phyloP scores from a whole-genome alignment of 306 rosid genomes.

The Parietaria judaica region DNA sequence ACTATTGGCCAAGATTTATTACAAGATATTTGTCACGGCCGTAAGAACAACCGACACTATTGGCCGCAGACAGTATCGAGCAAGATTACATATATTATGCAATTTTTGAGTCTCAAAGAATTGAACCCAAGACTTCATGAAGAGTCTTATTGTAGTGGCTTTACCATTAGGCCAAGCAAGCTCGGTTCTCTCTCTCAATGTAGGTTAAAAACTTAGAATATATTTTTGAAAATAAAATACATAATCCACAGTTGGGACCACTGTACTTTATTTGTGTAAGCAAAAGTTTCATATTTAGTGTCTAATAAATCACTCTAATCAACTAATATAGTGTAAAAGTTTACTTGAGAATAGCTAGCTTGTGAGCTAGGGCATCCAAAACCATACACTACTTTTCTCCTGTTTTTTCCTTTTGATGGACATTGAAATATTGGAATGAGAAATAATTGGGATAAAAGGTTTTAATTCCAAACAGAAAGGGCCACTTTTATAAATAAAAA shows the following conservation, averaged over 20 bases:
- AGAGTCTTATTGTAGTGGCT: too few species aligned
- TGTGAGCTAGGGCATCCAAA: too few species aligned
- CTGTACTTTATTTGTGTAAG: neutral
- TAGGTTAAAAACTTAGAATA: slow-evolving; percentile 13
- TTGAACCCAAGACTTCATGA: too few species aligned
- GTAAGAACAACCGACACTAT: too few species aligned
- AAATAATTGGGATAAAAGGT: neutral
- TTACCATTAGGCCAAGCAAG: too few species aligned
- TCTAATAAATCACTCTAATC: neutral
- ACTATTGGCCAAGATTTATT: too few species aligned
- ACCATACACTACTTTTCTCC: neutral
- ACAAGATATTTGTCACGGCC: too few species aligned
- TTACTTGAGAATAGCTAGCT: neutral
- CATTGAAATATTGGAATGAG: neutral
- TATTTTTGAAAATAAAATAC: slow-evolving; percentile 14
- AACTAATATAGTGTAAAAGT: neutral
- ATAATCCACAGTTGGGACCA: slow-evolving; percentile 24
- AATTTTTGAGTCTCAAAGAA: too few species aligned
- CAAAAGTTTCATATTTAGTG: neutral
- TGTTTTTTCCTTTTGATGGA: neutral
- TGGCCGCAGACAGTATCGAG: too few species aligned
- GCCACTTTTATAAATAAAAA: neutral
- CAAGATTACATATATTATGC: too few species aligned
- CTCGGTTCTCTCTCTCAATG: too few species aligned
- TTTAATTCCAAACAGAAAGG: neutral